These are phyloP conservation scores for Hypoxylon sp. DNA, from an alignment of 2,329 filamentous ascomycete species.

Conservation along the genomic window DNA sequence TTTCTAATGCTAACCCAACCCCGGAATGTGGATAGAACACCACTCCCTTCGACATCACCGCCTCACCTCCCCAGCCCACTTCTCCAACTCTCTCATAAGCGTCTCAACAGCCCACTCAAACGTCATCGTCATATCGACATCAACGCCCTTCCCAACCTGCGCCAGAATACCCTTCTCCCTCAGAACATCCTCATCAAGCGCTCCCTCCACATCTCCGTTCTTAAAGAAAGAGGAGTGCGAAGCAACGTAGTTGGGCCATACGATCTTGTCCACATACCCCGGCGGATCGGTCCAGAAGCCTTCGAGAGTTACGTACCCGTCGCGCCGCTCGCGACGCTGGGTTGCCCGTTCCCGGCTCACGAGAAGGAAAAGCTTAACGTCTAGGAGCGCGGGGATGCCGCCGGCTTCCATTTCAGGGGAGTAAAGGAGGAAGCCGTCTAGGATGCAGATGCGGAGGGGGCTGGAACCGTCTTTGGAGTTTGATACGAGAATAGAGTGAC, in stretches of 20 bases:
- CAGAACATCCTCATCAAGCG: slow-evolving; percentile 63
- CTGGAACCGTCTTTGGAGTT: slow-evolving; percentile 44
- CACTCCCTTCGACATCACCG: slow-evolving; percentile 7
- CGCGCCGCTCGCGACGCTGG: slow-evolving; percentile 75
- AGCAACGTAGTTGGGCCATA: slow-evolving; percentile 94
- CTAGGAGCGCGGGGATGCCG: slow-evolving; percentile 64
- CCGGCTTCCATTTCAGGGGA: slow-evolving; percentile 67
- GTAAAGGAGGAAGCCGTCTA: slow-evolving; percentile 93
- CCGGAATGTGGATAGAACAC: background rate
- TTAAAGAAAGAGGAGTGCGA: slow-evolving; percentile 87
- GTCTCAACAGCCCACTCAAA: slow-evolving; percentile 78
- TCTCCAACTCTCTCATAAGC: slow-evolving; percentile 66
- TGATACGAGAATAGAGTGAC: slow-evolving; percentile 54
- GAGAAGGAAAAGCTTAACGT: slow-evolving; percentile 84
- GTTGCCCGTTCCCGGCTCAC: slow-evolving; percentile 76
- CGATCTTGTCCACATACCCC: slow-evolving; percentile 92
- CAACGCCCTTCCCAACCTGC: slow-evolving; percentile 61
- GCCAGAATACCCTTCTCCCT: slow-evolving; percentile 63
- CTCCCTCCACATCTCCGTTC: slow-evolving; percentile 73
- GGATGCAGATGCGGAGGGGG: slow-evolving; percentile 72
- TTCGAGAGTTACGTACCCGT: slow-evolving; percentile 84
- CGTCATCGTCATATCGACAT: slow-evolving; percentile 72
- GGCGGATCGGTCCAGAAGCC: slow-evolving; percentile 97
- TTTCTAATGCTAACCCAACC: background rate
- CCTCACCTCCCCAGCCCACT: slow-evolving; percentile 19